A percentile compares a stretch with the other conserved stretches of the same genome.
Conservation (phyloP, 345 rosid genomes). For the Aethionema arabicum region DNA sequence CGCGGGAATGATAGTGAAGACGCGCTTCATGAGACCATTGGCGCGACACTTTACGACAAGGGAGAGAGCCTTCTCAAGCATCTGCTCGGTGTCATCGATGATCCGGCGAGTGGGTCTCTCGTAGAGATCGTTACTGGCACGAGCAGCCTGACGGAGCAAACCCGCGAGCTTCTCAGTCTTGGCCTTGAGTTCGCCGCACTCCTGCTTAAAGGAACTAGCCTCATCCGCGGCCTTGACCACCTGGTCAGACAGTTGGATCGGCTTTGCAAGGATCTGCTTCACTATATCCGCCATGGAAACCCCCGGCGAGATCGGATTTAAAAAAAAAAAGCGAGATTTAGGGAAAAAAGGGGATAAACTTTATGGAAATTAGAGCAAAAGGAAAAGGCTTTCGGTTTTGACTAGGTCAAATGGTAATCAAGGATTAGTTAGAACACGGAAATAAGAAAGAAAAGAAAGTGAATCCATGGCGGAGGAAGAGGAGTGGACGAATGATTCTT, state of each 20-base stretch:
- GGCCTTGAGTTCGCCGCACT: constrained; percentile 69
- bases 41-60: constrained; percentile 65
- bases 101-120: constrained; percentile 85
- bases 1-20: constrained; percentile 71
- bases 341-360: not conserved
- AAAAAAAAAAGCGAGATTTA: not conserved
- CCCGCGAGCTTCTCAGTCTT: constrained; percentile 67
- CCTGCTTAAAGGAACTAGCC: constrained; percentile 68
- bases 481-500: no score
- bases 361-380: not conserved
- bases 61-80: constrained; percentile 70
- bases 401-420: not conserved
- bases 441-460: not conserved
- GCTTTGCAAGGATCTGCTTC: constrained; percentile 66
- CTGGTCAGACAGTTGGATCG: constrained; percentile 80
- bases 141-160: constrained; percentile 82
- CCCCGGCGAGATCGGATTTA: constrained; percentile 19
- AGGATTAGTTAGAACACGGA: constrained; percentile 11
- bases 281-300: constrained; percentile 67
- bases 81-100: constrained; percentile 79
- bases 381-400: not conserved
- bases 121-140: constrained; percentile 70
- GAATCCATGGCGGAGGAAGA: not conserved
- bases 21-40: constrained; percentile 66
- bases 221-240: constrained; percentile 66